Percentiles rank a stretch among this genome's conserved stretches.
Evolutionary conservation across 2,329 filamentous ascomycete genomes (phyloP).

Genomic region (Pseudocercospora fijiensis): DNA sequence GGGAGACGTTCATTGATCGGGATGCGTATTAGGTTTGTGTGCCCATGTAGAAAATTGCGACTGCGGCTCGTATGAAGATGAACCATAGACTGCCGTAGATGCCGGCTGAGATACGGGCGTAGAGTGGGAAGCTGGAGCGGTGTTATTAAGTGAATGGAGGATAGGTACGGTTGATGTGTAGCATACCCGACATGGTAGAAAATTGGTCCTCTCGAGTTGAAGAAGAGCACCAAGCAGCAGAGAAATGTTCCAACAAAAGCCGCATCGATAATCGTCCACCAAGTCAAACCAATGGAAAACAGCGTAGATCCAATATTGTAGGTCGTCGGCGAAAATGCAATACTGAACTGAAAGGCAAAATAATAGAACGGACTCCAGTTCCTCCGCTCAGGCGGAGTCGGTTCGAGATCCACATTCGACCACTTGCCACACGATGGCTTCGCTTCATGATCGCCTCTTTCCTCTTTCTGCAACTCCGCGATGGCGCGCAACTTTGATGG

Average conservation of each 20-base stretch:
- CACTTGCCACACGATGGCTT: conserved; percentile 20
- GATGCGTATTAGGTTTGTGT: conserved; percentile 39
- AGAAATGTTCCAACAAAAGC: conserved; percentile 33
- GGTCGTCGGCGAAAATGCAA: conserved; percentile 39
- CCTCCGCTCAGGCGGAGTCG: conserved; percentile 27
- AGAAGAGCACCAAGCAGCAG: conserved; percentile 37
- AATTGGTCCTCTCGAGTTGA: conserved; percentile 39
- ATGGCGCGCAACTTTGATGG: background rate
- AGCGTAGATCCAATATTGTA: conserved; percentile 39
- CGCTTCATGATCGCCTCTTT: conserved; percentile 1
- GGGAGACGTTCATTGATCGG: conserved; percentile 39
- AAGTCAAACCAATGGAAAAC: conserved; percentile 37
- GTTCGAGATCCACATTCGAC: conserved; percentile 30
- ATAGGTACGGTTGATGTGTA: background rate
- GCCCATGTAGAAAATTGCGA: conserved; percentile 44
- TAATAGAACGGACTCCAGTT: conserved; percentile 33
- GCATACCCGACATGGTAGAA: conserved; percentile 38
- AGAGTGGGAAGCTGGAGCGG: conserved; percentile 37
- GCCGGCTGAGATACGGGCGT: conserved; percentile 37
- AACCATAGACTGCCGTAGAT: conserved; percentile 45
- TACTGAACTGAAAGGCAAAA: conserved; percentile 39
- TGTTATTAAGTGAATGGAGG: background rate
- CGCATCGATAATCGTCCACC: conserved; percentile 39
- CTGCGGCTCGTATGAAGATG: conserved; percentile 41
- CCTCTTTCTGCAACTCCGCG: conserved; percentile 1